Evolutionary conservation across 2,329 filamentous ascomycete species (phyloP), one percentile per base, ranked within the genome.

Genomic region (Ceratocystis albifundus): DNA sequence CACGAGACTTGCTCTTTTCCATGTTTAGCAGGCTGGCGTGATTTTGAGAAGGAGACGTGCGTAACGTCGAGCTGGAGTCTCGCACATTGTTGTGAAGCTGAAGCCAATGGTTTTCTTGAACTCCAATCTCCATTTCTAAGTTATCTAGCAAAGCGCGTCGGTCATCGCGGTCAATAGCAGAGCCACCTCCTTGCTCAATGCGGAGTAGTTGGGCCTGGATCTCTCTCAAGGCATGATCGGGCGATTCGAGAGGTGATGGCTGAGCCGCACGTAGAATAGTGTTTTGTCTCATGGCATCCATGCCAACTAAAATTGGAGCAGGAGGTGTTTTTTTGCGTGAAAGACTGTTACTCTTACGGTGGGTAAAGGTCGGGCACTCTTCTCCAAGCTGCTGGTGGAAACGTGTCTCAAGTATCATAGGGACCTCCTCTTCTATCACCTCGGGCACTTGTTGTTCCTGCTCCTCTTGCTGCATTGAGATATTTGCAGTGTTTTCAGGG

Each of bases 371-470:
- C 25, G 82, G 82, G 65, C 80, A 80, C 25, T 80, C 76, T 57
- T 86, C 82, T 28, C 84, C 84, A 61, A 86, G 75, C 1, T 84
- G 81, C 45, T 76, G 78, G 71, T 86, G 82, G 78, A 83, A 86
- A 20, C 50, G 45, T n/a, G 59, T 62, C 12, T 65, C 66, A 1
- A 64, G 61, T 15, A 67, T 64, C 53, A 64, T 44, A 28, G 50
- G 30, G 25, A 61, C n/a, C 46, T 67, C 45, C 4, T 65, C 44
- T 4, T 82, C 80, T 28, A 81, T 73, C 75, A 79, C 78, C 32
- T 80, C 73, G 12, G 57, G 67, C 4, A 25, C 22, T 2, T 65
- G 48, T 22, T 65, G 63, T 41, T 46, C 48, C 6, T 59, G 63
- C 50, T 46, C 48, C 12, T 59, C n/a, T 10, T 57, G 63, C 2